Evolutionary conservation across 2,329 filamentous ascomycete genomes (phyloP).

Genomic region (Ramularia collo-cygni): DNA sequence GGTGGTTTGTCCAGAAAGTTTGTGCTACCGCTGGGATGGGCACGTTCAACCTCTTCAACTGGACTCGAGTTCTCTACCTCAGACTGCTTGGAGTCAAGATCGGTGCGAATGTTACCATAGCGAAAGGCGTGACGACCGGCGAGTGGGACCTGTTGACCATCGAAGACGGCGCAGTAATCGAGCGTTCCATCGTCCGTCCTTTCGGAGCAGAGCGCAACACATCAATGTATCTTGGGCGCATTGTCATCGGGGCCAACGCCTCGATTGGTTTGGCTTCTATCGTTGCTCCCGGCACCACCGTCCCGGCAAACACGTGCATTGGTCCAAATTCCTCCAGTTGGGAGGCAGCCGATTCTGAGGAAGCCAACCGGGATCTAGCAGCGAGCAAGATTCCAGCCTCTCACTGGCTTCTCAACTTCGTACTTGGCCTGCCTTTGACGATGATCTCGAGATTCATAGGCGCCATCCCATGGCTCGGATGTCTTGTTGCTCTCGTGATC

Average conservation of each 20-base stretch:
- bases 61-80: slow-evolving; percentile 40
- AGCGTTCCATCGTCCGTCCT: slow-evolving; percentile 44
- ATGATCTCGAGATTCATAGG: slow-evolving; percentile 38
- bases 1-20: slow-evolving; percentile 54
- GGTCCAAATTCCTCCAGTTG: slow-evolving; percentile 53
- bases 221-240: slow-evolving; percentile 50
- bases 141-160: slow-evolving; percentile 54
- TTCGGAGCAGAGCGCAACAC: slow-evolving; percentile 53
- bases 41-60: slow-evolving; percentile 38
- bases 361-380: slow-evolving; percentile 43
- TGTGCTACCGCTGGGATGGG: slow-evolving; percentile 44
- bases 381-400: slow-evolving; percentile 34
- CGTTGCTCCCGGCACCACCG: slow-evolving; percentile 44
- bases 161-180: slow-evolving; percentile 43
- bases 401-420: slow-evolving; percentile 40
- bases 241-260: slow-evolving; percentile 43
- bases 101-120: slow-evolving; percentile 45
- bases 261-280: slow-evolving; percentile 45
- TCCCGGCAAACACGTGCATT: slow-evolving; percentile 47
- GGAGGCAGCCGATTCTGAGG: slow-evolving; percentile 43
- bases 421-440: slow-evolving; percentile 40
- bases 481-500: slow-evolving; percentile 40
- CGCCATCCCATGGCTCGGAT: slow-evolving; percentile 38
- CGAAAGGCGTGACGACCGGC: slow-evolving; percentile 39
- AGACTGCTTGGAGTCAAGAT: slow-evolving; percentile 49